Evolutionary conservation across 108 stramenopile genomes (phyloP).

Genomic region (Pseudonitzschia pungens): DNA sequence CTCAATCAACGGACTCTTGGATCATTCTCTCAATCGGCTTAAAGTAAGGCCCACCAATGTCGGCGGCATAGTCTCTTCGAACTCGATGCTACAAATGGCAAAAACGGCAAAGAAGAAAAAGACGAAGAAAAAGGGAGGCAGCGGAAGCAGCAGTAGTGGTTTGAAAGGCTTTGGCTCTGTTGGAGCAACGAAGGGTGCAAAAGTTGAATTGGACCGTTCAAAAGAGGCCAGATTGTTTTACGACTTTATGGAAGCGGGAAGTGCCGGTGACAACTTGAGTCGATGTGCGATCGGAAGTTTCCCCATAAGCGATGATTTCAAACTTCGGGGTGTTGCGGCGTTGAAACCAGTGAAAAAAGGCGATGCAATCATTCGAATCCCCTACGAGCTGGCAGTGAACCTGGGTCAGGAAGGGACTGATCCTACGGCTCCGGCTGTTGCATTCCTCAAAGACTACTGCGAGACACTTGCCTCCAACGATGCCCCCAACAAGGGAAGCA

Average conservation of each 20-base stretch:
- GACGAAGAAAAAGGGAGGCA: constrained; percentile 8
- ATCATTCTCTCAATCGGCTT: not conserved
- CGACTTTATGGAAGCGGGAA: constrained; percentile 48
- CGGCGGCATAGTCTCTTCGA: not conserved
- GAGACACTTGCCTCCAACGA: constrained; percentile 6
- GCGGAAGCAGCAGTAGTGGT: constrained; percentile 11
- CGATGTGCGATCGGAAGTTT: constrained; percentile 63
- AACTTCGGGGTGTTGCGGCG: constrained; percentile 70
- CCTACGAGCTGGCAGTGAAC: constrained; percentile 71
- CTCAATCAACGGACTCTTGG: not conserved
- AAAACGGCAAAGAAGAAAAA: constrained; percentile 30
- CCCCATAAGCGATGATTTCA: constrained; percentile 32
- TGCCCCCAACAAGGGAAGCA: constrained; percentile 8
- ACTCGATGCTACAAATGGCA: constrained; percentile 21
- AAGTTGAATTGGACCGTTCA: constrained; percentile 55
- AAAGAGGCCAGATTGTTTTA: constrained; percentile 59
- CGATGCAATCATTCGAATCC: constrained; percentile 69
- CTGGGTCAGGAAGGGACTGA: constrained; percentile 66
- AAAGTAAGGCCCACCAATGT: not conserved
- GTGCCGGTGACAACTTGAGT: constrained; percentile 58
- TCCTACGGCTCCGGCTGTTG: constrained; percentile 63
- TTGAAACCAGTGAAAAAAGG: constrained; percentile 64
- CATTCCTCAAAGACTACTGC: constrained; percentile 63
- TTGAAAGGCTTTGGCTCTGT: constrained; percentile 36
- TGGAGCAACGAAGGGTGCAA: constrained; percentile 15